phyloP scores from a whole-genome alignment of 495 filamentous ascomycete genomes.

The Daldinia vernicosa region DNA sequence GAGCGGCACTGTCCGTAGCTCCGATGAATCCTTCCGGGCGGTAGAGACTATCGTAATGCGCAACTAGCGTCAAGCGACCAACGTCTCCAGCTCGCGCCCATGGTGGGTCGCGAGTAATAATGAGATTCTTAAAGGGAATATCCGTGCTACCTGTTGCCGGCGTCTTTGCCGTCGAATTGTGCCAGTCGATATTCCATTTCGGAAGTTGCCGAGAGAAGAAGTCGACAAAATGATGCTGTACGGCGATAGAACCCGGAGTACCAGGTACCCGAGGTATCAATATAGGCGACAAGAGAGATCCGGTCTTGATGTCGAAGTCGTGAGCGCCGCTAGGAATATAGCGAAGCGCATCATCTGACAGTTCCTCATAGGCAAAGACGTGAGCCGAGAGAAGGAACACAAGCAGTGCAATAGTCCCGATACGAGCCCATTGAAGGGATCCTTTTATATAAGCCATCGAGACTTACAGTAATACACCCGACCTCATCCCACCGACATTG shows the following conservation, averaged over 20 bases:
- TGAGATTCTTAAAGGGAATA: slow-evolving; percentile 82
- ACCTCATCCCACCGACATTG: slow-evolving; percentile 16
- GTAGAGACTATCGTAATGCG: slow-evolving; percentile 88
- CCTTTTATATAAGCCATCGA: slow-evolving; percentile 29
- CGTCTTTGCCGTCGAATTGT: slow-evolving; percentile 81
- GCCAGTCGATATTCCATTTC: slow-evolving; percentile 78
- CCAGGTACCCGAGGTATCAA: slow-evolving; percentile 85
- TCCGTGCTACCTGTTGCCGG: slow-evolving; percentile 70
- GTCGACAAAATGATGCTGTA: slow-evolving; percentile 77
- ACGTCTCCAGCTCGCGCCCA: slow-evolving; percentile 74
- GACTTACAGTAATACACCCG: slow-evolving; percentile 6
- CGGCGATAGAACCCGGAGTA: slow-evolving; percentile 71
- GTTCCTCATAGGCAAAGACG: slow-evolving; percentile 68
- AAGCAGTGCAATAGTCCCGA: slow-evolving; percentile 23
- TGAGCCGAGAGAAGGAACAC: slow-evolving; percentile 33
- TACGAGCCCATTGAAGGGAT: slow-evolving; percentile 31
- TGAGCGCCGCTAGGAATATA: slow-evolving; percentile 66
- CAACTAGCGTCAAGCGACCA: slow-evolving; percentile 81
- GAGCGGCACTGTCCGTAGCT: slow-evolving; percentile 87
- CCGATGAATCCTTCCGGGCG: slow-evolving; percentile 83
- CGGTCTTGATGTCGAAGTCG: slow-evolving; percentile 77
- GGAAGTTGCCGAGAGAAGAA: slow-evolving; percentile 78
- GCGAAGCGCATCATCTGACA: slow-evolving; percentile 75
- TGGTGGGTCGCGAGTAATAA: slow-evolving; percentile 83
- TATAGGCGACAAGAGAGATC: slow-evolving; percentile 79